Conservation (phyloP, 805 yeast genomes). For the Scheffersomyces amazonensis region DNA sequence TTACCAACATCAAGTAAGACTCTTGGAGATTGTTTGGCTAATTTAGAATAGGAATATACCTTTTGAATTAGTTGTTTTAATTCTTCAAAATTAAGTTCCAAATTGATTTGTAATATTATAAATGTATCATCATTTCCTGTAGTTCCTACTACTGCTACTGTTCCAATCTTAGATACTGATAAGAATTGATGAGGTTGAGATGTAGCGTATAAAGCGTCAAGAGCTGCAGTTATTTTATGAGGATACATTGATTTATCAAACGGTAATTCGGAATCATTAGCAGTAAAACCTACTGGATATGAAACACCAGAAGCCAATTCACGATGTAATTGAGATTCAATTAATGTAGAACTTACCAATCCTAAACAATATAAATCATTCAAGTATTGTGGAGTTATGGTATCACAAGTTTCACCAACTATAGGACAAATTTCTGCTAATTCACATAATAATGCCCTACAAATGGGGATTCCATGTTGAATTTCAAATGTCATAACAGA, state of each 20-base stretch:
- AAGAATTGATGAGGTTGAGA: constrained; percentile 46
- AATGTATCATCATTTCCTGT: constrained; percentile 51
- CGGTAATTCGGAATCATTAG: constrained; percentile 14
- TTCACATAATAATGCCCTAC: constrained; percentile 37
- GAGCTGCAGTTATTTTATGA: constrained; percentile 33
- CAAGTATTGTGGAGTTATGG: constrained; percentile 49
- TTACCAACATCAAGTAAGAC: constrained; percentile 26
- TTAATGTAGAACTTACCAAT: constrained; percentile 38
- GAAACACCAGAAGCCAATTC: constrained; percentile 51
- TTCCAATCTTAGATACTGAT: constrained; percentile 45
- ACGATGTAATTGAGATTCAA: constrained; percentile 50
- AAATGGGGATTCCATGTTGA: constrained; percentile 37
- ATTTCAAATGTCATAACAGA: constrained; percentile 28
- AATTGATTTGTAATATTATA: constrained; percentile 30
- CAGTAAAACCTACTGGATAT: constrained; percentile 46
- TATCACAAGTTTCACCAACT: constrained; percentile 45
- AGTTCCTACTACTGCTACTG: constrained; percentile 48
- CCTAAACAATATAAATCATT: constrained; percentile 47
- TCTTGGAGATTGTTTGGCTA: constrained; percentile 2
- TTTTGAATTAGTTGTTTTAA: constrained; percentile 9
- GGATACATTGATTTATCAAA: constrained; percentile 21
- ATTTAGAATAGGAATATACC: constrained; percentile 14
- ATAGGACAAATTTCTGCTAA: constrained; percentile 43
- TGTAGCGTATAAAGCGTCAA: constrained; percentile 46
- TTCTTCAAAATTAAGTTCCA: constrained; percentile 10